These are phyloP conservation scores for Tetragonia tetragonoides DNA, from an alignment of 148 eudicot genomes.

Conservation along the genomic window DNA sequence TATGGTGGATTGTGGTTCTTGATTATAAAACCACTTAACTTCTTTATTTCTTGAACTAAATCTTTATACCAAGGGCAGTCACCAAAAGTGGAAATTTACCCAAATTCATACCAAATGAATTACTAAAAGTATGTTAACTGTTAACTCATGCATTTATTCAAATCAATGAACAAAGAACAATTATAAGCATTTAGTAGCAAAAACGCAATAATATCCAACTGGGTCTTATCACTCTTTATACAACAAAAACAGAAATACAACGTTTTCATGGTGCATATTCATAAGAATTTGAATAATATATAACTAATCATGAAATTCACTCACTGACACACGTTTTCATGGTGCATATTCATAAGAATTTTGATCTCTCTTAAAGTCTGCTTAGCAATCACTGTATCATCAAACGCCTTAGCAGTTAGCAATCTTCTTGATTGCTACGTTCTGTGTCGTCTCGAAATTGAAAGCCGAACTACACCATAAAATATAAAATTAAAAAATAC, in stretches of 20 bases:
- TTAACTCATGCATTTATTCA: not conserved
- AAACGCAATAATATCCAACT: too few species aligned
- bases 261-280: too few species aligned
- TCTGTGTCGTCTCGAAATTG: constrained; percentile 87
- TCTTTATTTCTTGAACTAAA: too few species aligned
- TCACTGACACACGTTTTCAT: constrained; percentile 77
- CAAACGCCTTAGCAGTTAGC: constrained; percentile 96
- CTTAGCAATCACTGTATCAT: constrained; percentile 87
- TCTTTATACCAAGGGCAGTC: not conserved
- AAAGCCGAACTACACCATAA: constrained; percentile 53
- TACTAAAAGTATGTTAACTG: not conserved
- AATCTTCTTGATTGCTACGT: constrained; percentile 90
- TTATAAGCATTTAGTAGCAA: too few species aligned
- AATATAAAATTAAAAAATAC: not conserved
- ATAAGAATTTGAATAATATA: too few species aligned
- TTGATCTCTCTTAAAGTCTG: constrained; percentile 93
- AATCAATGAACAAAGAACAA: not conserved
- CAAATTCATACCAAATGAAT: not conserved
- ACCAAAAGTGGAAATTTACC: not conserved
- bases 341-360: constrained; percentile 89
- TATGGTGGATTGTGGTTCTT: too few species aligned
- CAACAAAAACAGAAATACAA: not conserved
- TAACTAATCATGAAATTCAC: constrained; percentile 12
- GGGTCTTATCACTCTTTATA: not conserved
- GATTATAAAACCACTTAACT: too few species aligned